Conservation (phyloP, 2,329 filamentous ascomycete genomes). For the Exophiala mesophila region DNA sequence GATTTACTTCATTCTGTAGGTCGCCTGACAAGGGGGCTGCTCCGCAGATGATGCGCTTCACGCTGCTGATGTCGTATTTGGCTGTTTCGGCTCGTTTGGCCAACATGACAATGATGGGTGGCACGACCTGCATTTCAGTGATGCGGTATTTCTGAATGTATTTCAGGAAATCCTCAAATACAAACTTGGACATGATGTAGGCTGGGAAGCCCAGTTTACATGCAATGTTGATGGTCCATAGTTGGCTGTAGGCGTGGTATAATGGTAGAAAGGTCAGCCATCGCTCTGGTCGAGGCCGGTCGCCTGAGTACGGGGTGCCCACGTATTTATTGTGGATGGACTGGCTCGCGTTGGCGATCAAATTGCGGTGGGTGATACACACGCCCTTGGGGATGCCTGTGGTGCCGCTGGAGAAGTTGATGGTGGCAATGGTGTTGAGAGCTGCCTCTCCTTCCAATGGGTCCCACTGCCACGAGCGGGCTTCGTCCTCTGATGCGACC, state of each 20-base stretch:
- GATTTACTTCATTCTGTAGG: slow-evolving; percentile 47
- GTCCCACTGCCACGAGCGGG: slow-evolving; percentile 36
- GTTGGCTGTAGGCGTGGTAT: slow-evolving; percentile 45
- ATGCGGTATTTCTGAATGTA: slow-evolving; percentile 49
- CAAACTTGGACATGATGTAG: slow-evolving; percentile 61
- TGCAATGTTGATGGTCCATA: slow-evolving; percentile 51
- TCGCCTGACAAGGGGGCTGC: slow-evolving; percentile 55
- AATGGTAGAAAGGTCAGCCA: slow-evolving; percentile 45
- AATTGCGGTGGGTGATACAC: slow-evolving; percentile 45
- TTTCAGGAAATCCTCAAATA: slow-evolving; percentile 52
- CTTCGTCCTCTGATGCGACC: slow-evolving; percentile 41
- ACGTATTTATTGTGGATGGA: slow-evolving; percentile 47
- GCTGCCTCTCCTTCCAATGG: slow-evolving; percentile 5
- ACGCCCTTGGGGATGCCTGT: slow-evolving; percentile 51
- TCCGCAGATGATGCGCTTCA: slow-evolving; percentile 47
- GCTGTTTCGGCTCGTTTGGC: slow-evolving; percentile 52
- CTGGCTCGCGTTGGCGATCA: slow-evolving; percentile 30
- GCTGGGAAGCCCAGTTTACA: slow-evolving; percentile 57
- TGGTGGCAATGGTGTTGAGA: slow-evolving; percentile 48
- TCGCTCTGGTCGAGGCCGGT: slow-evolving; percentile 33
- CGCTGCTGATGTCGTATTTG: slow-evolving; percentile 52
- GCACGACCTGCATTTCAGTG: slow-evolving; percentile 55
- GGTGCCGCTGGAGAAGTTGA: slow-evolving; percentile 50
- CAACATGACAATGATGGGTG: slow-evolving; percentile 56
- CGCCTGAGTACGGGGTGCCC: slow-evolving; percentile 51